A percentile compares a stretch with the other conserved stretches of the same genome.
Conservation (phyloP, 208 protist species). For the Trypanosoma grayi region DNA sequence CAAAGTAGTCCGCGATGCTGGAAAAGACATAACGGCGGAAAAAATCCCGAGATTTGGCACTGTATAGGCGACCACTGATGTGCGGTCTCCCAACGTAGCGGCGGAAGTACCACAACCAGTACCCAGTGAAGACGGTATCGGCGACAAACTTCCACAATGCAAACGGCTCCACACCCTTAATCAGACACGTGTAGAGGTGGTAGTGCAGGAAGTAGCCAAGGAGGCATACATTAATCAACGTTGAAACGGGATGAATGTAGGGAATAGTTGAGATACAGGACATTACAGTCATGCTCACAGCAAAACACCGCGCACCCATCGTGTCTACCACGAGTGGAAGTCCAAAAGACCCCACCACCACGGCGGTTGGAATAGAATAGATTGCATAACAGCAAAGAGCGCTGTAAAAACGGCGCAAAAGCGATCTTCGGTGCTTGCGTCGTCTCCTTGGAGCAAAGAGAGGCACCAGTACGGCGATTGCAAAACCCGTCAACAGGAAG, state of each 20-base stretch:
- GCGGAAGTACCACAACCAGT: constrained; percentile 69
- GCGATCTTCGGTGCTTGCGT: not conserved
- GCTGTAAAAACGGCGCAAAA: constrained; percentile 10
- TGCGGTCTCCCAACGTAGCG: constrained; percentile 55
- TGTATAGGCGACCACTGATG: constrained; percentile 52
- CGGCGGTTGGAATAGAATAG: constrained; percentile 79
- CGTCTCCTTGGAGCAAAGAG: constrained; percentile 24
- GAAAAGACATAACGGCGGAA: constrained; percentile 59
- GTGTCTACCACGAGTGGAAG: constrained; percentile 54
- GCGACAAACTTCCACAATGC: constrained; percentile 30
- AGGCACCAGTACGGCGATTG: constrained; percentile 42
- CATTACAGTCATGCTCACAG: constrained; percentile 61
- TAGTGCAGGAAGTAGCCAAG: constrained; percentile 55
- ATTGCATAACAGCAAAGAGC: constrained; percentile 52
- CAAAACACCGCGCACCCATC: constrained; percentile 51
- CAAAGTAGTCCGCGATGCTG: constrained; percentile 62
- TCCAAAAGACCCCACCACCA: constrained; percentile 34
- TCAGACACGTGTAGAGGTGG: constrained; percentile 60
- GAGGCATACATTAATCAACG: constrained; percentile 42
- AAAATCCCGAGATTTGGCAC: constrained; percentile 26
- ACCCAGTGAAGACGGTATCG: constrained; percentile 42
- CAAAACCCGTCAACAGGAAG: constrained; percentile 38
- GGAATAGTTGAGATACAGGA: constrained; percentile 64
- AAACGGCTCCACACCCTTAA: constrained; percentile 32
- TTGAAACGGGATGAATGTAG: constrained; percentile 45